Percentiles rank a stretch among this genome's conserved stretches.
These are phyloP conservation scores for Pseudogymnoascus destructans DNA, from an alignment of 2,329 filamentous ascomycete genomes.

Conservation along the genomic window DNA sequence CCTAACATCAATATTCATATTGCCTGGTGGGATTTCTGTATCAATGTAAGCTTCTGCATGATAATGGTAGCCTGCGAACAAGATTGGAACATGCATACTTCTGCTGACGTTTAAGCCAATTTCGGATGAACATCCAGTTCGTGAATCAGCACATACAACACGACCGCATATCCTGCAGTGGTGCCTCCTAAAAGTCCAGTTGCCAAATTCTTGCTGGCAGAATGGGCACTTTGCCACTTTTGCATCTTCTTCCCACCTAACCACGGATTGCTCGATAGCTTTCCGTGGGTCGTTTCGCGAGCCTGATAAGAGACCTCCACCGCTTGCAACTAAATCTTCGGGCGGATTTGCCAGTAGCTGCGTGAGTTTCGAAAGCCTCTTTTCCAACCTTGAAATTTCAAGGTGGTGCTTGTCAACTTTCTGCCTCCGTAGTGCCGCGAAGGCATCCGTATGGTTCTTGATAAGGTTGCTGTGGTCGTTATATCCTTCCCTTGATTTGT, in stretches of 20 bases:
- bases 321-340: constrained; percentile 44
- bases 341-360: constrained; percentile 66
- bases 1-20: constrained; percentile 65
- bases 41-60: constrained; percentile 26
- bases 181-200: constrained; percentile 83
- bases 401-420: constrained; percentile 74
- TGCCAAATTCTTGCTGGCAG: constrained; percentile 89
- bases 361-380: constrained; percentile 80
- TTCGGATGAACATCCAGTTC: constrained; percentile 74
- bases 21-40: constrained; percentile 36
- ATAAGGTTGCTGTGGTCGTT: constrained; percentile 70
- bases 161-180: constrained; percentile 89
- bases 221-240: constrained; percentile 74
- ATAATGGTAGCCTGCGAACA: constrained; percentile 19
- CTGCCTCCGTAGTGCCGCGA: constrained; percentile 57
- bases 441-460: constrained; percentile 59
- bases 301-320: constrained; percentile 41
- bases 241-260: constrained; percentile 89
- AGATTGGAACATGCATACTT: constrained; percentile 32
- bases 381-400: constrained; percentile 82
- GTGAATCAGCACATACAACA: constrained; percentile 80
- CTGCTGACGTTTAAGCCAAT: constrained; percentile 65
- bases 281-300: constrained; percentile 62
- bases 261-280: constrained; percentile 75
- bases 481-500: constrained; percentile 90